Base-by-base conservation (phyloP, 2,329 filamentous ascomycete genomes). In the Hawksworthiomyces lignivorus region DNA sequence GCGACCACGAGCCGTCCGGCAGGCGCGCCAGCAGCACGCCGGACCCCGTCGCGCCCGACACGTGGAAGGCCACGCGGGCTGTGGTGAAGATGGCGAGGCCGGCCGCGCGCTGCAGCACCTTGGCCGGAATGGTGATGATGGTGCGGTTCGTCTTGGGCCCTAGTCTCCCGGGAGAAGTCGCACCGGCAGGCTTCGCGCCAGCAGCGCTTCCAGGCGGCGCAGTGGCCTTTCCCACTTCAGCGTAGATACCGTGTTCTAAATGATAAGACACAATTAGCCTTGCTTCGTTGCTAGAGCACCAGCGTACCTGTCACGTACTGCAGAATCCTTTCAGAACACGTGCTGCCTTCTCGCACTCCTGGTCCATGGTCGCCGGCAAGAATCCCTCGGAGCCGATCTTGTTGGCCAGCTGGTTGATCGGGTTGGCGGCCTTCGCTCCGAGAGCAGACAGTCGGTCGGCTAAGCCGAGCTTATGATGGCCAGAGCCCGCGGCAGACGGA, bases 271-370 rank as follows among this genome's bases (percentile, higher is more conserved):
- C n/a, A n/a, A n/a, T n/a, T n/a, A n/a, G n/a, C n/a, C n/a, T n/a
- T n/a, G n/a, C n/a, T n/a, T n/a, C n/a, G n/a, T n/a, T n/a, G n/a
- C n/a, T n/a, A n/a, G n/a, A n/a, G n/a, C n/a, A n/a, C n/a, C n/a
- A n/a, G n/a, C n/a, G n/a, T n/a, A n/a, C n/a, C n/a, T n/a, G n/a
- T n/a, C 7, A 61, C 79, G 55, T 70, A 84, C 81, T 92, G 69
- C 87, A 94, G 62, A 96, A 96, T 49, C 80, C 84, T 56, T 77
- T 77, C 20, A 95, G 61, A 36, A 95, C 94, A 11, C 85, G 70
- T 26, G 88, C 87, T 1, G 87, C 87, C 67, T 95, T 95, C 62
- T 95, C 87, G 52, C 83, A 84, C 65, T 95, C 89, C 61, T 87
- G 87, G 57, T 94, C 88, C 50, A 95, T 69, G 1, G 82, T 82